Percentiles rank a stretch among this genome's conserved stretches.
These are phyloP conservation scores for Macrophomina tecta DNA, from an alignment of 2,329 filamentous ascomycete genomes.

Conservation along the genomic window DNA sequence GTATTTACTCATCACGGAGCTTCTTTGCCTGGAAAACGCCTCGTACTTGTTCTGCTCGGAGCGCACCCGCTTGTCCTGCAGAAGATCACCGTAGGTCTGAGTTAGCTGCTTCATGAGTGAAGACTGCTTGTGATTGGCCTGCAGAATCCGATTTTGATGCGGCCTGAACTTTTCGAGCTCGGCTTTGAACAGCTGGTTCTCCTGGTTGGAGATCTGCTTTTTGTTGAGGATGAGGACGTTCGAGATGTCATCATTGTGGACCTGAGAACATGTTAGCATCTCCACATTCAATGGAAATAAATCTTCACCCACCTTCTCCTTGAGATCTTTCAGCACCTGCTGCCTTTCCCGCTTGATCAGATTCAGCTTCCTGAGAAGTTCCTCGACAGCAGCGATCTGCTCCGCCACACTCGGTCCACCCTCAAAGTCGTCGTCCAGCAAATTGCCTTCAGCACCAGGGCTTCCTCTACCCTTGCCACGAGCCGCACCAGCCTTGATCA, in stretches of 20 bases:
- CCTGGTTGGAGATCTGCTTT: constrained; percentile 91
- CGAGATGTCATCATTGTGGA: constrained; percentile 95
- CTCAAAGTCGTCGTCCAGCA: constrained; percentile 94
- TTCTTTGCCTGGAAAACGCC: constrained; percentile 79
- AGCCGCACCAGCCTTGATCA: constrained; percentile 74
- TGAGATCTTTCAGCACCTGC: constrained; percentile 93
- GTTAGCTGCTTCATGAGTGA: constrained; percentile 95
- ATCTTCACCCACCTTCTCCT: constrained; percentile 77
- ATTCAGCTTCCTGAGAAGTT: constrained; percentile 87
- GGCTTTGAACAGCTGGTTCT: constrained; percentile 89
- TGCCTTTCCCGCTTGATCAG: constrained; percentile 89
- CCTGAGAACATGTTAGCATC: constrained; percentile 57
- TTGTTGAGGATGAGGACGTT: constrained; percentile 98
- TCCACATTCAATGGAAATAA: background rate
- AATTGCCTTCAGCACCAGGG: constrained; percentile 72
- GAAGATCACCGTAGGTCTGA: constrained; percentile 79
- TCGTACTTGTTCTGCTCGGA: constrained; percentile 97
- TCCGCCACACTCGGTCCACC: constrained; percentile 80
- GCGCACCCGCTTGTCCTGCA: constrained; percentile 93
- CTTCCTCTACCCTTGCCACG: constrained; percentile 66
- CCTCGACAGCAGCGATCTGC: constrained; percentile 87
- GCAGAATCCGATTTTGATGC: constrained; percentile 87
- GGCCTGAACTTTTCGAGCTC: constrained; percentile 97
- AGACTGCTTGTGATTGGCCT: constrained; percentile 94
- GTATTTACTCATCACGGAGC: constrained; percentile 82